Base-by-base conservation (phyloP, 768 basidiomycete genomes). In the Amanita rubescens region DNA sequence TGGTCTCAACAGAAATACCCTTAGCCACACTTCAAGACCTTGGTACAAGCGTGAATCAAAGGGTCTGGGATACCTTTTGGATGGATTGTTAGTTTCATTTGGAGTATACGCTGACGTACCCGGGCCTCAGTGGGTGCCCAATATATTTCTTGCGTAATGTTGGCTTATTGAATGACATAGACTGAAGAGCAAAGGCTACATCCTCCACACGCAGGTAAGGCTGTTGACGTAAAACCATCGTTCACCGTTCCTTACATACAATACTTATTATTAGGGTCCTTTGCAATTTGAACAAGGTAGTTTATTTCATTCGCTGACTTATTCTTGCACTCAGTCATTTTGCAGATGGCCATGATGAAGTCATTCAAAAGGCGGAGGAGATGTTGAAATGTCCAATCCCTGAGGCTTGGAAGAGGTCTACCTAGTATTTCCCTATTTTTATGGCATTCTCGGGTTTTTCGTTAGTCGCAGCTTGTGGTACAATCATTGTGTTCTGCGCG, bases 1-100 rank as follows among this genome's bases (percentile, higher is more conserved):
- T 38, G 20, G n/a, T 12, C 19, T 20, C 6, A 3, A 37, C 32
- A 22, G 27, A n/a, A 53, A 6, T 38, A 41, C 34, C 10, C 27
- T 14, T 53, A 71, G 72, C 57, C 75, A 55, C 49, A 58, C 66
- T 22, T 61, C 68, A 4, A 63, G 62, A 48, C 77, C 77, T 19
- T 78, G 77, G 76, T 80, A 80, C 57, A 75, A 70, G 57, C 71
- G 74, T 0, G 61, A 69, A 53, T 60, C 68, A 0, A 66, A 57
- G 1, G 63, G 62, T 6, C 30, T 72, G 0, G 65, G 62, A 1
- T 62, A 60, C 22, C 45, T 66, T 12, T 35, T 56, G 17, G 71
- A 74, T 44, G 62, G 59, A 32, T 41, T 75, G 0, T 51, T 64
- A 7, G 71, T 77, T 7, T 43, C 57, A 25, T 38, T 73, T 19